Evolutionary conservation across 129 eudicot genomes (phyloP).

Genomic region (Helianthus annuus): HanXRQr2.0-SUNRISE NC_035434.2:113867593-113868092

Average conservation of each 20-base stretch:
- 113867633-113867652: not conserved
- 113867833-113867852: not conserved
- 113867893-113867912: not conserved
- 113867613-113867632: not conserved
- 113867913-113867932: conserved; percentile 1
- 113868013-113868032: too few relatives aligned
- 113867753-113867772: not conserved
- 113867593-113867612: not conserved
- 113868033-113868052: too few relatives aligned
- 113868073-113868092: too few relatives aligned
- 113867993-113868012: too few relatives aligned
- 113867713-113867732: not conserved
- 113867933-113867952: not conserved
- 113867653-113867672: not conserved
- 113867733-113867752: not conserved
- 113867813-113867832: not conserved
- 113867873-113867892: not conserved
- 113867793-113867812: too few relatives aligned
- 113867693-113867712: not conserved
- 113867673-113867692: not conserved
- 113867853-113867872: not conserved
- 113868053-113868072: too few relatives aligned
- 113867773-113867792: not conserved
- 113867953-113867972: too few relatives aligned
- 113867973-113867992: too few relatives aligned